phyloP scores from a whole-genome alignment of 2,329 filamentous ascomycete species.

The Cercospora sp. region DNA sequence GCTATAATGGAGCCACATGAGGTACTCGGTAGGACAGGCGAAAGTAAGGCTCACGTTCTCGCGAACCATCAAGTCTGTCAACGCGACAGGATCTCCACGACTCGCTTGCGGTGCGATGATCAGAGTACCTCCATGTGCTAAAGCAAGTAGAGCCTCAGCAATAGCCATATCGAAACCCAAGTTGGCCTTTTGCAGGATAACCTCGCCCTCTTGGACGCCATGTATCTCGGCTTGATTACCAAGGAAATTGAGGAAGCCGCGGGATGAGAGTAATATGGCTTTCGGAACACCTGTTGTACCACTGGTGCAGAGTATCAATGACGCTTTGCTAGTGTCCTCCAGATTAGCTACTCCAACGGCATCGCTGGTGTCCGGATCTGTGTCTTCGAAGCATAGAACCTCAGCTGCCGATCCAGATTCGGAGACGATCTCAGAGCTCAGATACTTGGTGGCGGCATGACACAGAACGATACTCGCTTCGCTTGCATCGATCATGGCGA shows the following conservation, averaged over 20 bases:
- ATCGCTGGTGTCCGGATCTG: not conserved
- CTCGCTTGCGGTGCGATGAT: conserved; percentile 37
- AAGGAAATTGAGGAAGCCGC: conserved; percentile 20
- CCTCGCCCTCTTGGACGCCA: conserved; percentile 25
- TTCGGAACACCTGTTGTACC: conserved; percentile 25
- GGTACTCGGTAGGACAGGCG: conserved; percentile 48
- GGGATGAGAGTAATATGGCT: conserved; percentile 20
- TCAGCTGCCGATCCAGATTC: conserved; percentile 1
- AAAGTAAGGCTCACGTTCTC: conserved; percentile 43
- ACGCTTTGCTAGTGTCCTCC: conserved; percentile 17
- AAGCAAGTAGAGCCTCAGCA: conserved; percentile 41
- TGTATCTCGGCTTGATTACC: conserved; percentile 13
- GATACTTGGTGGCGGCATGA: conserved; percentile 11
- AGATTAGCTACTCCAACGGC: conserved; percentile 2
- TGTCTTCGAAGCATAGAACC: conserved; percentile 15
- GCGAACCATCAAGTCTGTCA: conserved; percentile 42
- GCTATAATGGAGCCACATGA: conserved; percentile 27
- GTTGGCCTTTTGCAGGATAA: conserved; percentile 43
- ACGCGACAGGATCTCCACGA: conserved; percentile 40
- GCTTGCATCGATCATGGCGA: conserved; percentile 18
- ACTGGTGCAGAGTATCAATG: conserved; percentile 24
- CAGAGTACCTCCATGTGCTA: conserved; percentile 43
- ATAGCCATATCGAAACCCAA: conserved; percentile 48
- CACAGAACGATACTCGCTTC: conserved; percentile 18
- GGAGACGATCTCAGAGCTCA: not conserved